Percentiles rank a stretch among this genome's conserved stretches.
phyloP scores from a whole-genome alignment of 805 yeast species.

The Cyberlindnera xylosilytica region DNA sequence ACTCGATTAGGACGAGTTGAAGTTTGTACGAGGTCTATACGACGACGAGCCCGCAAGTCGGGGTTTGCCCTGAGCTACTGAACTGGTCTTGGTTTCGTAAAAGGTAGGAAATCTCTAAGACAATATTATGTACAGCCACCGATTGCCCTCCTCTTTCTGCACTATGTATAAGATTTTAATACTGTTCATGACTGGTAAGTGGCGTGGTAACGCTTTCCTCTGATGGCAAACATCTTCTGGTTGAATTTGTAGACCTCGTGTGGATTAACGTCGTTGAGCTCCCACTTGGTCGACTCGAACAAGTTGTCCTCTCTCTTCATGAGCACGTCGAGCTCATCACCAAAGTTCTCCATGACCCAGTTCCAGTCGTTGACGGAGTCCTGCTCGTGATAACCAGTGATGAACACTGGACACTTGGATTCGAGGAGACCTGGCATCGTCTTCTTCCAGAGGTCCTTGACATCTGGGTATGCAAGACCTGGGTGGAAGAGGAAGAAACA shows the following conservation, averaged over 20 bases:
- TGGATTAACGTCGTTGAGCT: conserved; percentile 86
- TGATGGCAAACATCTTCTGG: conserved; percentile 82
- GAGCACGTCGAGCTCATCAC: conserved; percentile 76
- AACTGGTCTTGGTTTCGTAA: neutral
- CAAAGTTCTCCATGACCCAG: conserved; percentile 64
- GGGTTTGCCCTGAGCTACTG: too few species aligned
- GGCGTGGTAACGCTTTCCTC: conserved; percentile 97
- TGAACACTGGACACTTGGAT: conserved; percentile 87
- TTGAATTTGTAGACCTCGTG: conserved; percentile 92
- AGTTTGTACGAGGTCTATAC: neutral
- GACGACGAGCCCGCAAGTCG: too few species aligned
- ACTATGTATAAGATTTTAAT: neutral
- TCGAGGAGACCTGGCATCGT: conserved; percentile 84
- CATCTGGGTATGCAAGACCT: conserved; percentile 81
- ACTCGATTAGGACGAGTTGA: neutral
- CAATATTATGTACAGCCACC: neutral
- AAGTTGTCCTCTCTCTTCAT: conserved; percentile 70
- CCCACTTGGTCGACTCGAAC: conserved; percentile 90
- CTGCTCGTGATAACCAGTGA: conserved; percentile 81
- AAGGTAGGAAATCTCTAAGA: neutral
- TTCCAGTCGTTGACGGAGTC: conserved; percentile 69
- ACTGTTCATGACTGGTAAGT: conserved; percentile 31
- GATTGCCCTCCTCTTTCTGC: neutral
- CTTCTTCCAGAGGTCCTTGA: conserved; percentile 77
- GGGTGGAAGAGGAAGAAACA: conserved; percentile 94